These are phyloP conservation scores for Kazachstania sp. DNA, from an alignment of 1,139 yeast genomes.

Conservation along the genomic window DNA sequence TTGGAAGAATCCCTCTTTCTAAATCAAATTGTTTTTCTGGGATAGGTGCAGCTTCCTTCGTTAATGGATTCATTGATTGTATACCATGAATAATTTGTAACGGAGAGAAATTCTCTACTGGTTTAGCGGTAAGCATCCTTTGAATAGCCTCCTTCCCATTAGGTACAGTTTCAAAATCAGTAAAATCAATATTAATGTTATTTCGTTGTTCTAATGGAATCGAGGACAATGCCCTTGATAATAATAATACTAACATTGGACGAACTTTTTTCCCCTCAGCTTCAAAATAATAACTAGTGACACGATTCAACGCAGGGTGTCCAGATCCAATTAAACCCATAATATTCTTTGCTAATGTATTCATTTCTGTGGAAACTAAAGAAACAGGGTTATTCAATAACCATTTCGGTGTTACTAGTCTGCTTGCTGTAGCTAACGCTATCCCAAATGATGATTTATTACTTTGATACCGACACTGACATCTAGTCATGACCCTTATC, in stretches of 20 bases:
- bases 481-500: neutral
- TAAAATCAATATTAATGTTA: slow-evolving; percentile 49
- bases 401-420: slow-evolving; percentile 63
- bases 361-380: slow-evolving; percentile 92
- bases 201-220: slow-evolving; percentile 67
- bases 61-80: slow-evolving; percentile 81
- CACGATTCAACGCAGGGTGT: slow-evolving; percentile 84
- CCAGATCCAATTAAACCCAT: slow-evolving; percentile 84
- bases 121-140: slow-evolving; percentile 17
- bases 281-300: slow-evolving; percentile 87
- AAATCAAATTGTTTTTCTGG: slow-evolving; percentile 46
- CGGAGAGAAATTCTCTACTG: slow-evolving; percentile 56
- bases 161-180: slow-evolving; percentile 59
- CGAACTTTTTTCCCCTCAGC: slow-evolving; percentile 94
- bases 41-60: slow-evolving; percentile 68
- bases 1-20: slow-evolving; percentile 69
- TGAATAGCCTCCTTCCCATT: slow-evolving; percentile 45
- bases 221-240: slow-evolving; percentile 72
- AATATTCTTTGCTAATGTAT: slow-evolving; percentile 76
- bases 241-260: slow-evolving; percentile 75
- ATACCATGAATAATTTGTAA: slow-evolving; percentile 78
- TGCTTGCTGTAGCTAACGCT: slow-evolving; percentile 72
- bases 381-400: slow-evolving; percentile 72
- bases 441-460: slow-evolving; percentile 40
- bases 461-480: slow-evolving; percentile 7